Percentiles rank a stretch among this genome's conserved stretches.
These are phyloP conservation scores for Microsporum canis DNA, from an alignment of 2,329 filamentous ascomycete species.

Conservation along the genomic window DNA sequence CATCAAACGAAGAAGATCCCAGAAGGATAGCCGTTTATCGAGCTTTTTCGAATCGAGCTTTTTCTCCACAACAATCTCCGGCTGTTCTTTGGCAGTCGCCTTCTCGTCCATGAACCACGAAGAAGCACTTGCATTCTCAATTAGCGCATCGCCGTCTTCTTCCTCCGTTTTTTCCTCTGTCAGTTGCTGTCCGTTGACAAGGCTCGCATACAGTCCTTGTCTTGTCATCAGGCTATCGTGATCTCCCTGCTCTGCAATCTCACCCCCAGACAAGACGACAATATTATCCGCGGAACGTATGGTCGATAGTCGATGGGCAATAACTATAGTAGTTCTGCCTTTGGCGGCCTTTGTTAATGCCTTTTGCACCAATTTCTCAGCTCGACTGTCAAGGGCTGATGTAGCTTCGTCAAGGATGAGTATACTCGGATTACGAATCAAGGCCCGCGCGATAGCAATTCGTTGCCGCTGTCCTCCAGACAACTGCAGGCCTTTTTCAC, in stretches of 20 bases:
- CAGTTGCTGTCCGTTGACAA: neutral
- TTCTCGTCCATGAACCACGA: neutral
- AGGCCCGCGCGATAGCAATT: constrained; percentile 77
- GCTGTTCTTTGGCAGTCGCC: neutral
- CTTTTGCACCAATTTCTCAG: constrained; percentile 71
- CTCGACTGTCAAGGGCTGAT: constrained; percentile 69
- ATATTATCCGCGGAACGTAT: constrained; percentile 32
- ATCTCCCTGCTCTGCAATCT: constrained; percentile 29
- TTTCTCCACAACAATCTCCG: neutral
- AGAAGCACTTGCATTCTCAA: neutral
- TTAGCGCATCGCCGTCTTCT: neutral
- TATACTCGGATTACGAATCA: constrained; percentile 69
- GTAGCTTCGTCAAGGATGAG: constrained; percentile 79
- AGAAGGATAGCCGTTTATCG: neutral
- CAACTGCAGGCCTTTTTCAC: constrained; percentile 77
- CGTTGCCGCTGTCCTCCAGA: constrained; percentile 96
- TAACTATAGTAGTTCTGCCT: constrained; percentile 29
- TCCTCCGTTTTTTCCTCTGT: neutral
- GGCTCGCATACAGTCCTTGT: neutral
- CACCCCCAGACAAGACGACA: constrained; percentile 27
- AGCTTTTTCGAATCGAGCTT: neutral
- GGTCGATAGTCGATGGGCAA: constrained; percentile 33
- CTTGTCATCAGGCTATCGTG: constrained; percentile 24
- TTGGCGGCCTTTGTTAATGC: constrained; percentile 62
- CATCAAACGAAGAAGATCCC: constrained; percentile 61